Evolutionary conservation across 768 basidiomycete genomes (phyloP), one percentile per base, ranked within the genome.

Genomic region (Daedalea quercina): DNA sequence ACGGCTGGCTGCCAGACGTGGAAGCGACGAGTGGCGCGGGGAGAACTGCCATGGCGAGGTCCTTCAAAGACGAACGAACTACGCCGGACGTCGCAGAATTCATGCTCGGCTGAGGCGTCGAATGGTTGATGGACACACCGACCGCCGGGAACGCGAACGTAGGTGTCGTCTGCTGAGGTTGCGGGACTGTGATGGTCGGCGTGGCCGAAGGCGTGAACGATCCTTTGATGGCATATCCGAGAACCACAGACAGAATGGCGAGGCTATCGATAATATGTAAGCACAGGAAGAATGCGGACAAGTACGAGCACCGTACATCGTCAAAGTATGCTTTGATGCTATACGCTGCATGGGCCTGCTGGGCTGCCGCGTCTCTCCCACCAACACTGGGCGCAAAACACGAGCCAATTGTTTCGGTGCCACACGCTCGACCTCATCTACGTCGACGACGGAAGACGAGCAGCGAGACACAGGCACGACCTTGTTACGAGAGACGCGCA

Each of bases 171-270:
- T 34, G 48, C 25, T 50, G 33, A 17, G 35, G 48, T 57, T 51
- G 19, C 17, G 33, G 11, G 19, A 23, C 33, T 11, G 44, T 34
- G 19, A 52, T 20, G 9, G 57, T 54, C 12, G 54, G 54, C 11
- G 54, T 33, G 17, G 54, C 41, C 3, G 70, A 58, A 19, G 47
- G 24, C 9, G 70, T 73, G 65, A 80, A 73, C 6, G 72, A 62
- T 9, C 76, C 74, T 56, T 80, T 81, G 63, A 79, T 73, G 11
- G 60, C 42, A 60, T 65, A 82, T 67, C 84, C 73, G 25, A 87
- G 70, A n/a, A 88, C 73, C 35, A 89, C 71, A 35, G 85, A 85
- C 57, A 89, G 68, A 45, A 89, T 65, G 0, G 85, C 83, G 54
- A 89, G 76, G 45, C 87, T 89, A 56, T n/a, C 44, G 55, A 54